Conservation (phyloP, 2,329 filamentous ascomycete genomes). For the Colletotrichum lentis region DNA sequence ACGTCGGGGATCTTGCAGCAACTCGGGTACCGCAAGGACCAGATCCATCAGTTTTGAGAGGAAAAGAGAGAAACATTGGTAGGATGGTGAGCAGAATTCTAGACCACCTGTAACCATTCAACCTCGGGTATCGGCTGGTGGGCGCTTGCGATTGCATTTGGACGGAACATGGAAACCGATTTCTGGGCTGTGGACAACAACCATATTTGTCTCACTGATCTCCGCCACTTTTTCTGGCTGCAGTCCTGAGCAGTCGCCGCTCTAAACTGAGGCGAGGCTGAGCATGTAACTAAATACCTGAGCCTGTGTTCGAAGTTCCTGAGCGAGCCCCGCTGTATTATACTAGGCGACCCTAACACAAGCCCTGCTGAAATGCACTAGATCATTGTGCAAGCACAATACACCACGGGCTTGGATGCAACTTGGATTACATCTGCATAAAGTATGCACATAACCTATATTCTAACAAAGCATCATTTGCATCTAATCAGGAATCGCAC, state of each 20-base stretch:
- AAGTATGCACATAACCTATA: constrained; percentile 1
- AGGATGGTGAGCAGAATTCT: neutral
- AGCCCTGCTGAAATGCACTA: constrained; percentile 5
- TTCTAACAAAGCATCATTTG: neutral
- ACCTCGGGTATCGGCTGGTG: too few relatives aligned
- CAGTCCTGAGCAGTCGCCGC: constrained; percentile 18
- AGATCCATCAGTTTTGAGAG: constrained; percentile 65
- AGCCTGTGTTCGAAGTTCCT: constrained; percentile 16
- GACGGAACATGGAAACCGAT: too few relatives aligned
- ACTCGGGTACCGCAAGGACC: constrained; percentile 64
- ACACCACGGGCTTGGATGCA: neutral
- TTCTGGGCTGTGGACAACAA: neutral
- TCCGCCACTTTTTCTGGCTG: constrained; percentile 12
- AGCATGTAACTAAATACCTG: constrained; percentile 15
- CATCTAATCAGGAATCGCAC: neutral
- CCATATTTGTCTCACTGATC: constrained; percentile 7
- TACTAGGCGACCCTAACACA: neutral
- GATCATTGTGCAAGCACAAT: constrained; percentile 1
- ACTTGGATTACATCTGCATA: neutral
- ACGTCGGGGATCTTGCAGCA: constrained; percentile 61
- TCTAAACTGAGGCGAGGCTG: constrained; percentile 10
- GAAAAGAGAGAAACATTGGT: neutral
- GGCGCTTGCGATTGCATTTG: too few relatives aligned
- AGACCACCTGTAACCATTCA: too few relatives aligned
- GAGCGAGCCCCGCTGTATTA: constrained; percentile 11